These are phyloP conservation scores for Candida pini DNA, from an alignment of 805 yeast genomes.

Conservation along the genomic window DNA sequence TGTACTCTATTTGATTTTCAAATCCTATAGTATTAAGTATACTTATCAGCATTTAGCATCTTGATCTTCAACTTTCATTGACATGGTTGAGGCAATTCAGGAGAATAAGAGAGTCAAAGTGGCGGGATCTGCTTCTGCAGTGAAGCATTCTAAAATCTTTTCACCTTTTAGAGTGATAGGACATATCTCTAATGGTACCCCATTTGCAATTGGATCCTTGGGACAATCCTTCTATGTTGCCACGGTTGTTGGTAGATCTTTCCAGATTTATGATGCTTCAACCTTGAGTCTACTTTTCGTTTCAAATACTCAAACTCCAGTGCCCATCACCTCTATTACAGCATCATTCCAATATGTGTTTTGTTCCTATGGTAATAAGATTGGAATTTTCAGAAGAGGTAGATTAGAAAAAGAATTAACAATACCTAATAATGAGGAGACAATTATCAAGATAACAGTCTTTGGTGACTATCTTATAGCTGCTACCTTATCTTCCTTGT, in stretches of 20 bases:
- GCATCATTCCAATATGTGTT: constrained; percentile 83
- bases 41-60: no score
- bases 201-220: constrained; percentile 82
- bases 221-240: constrained; percentile 85
- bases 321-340: constrained; percentile 62
- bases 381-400: constrained; percentile 84
- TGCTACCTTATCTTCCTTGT: constrained; percentile 32
- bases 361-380: constrained; percentile 63
- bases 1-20: no score
- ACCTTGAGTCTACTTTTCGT: constrained; percentile 81
- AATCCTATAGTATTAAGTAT: no score
- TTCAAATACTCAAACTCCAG: constrained; percentile 69
- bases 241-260: constrained; percentile 82
- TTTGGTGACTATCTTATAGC: constrained; percentile 80
- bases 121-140: neutral
- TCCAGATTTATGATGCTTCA: constrained; percentile 91
- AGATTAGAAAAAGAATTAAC: constrained; percentile 41
- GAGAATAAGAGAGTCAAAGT: constrained; percentile 7
- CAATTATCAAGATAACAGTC: constrained; percentile 45
- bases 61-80: neutral
- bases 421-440: constrained; percentile 24
- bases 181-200: constrained; percentile 78
- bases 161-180: constrained; percentile 87
- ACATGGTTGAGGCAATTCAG: constrained; percentile 4
- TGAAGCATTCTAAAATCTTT: constrained; percentile 52